These are phyloP conservation scores for Fusarium caatingaense DNA, from an alignment of 2,329 filamentous ascomycete species.

Conservation along the genomic window DNA sequence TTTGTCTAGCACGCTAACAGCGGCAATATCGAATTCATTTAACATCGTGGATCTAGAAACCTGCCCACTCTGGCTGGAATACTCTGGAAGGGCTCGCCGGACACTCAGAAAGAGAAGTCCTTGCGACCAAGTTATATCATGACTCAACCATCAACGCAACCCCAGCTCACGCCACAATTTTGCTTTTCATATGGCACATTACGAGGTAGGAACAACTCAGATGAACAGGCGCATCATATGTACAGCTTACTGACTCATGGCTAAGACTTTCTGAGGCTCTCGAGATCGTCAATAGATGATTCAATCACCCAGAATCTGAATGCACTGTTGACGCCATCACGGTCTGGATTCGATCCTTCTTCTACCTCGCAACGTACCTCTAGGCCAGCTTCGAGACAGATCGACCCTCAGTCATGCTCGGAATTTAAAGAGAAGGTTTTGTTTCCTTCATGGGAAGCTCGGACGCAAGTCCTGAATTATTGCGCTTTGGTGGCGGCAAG, in stretches of 20 bases:
- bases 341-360: slow-evolving; percentile 78
- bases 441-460: slow-evolving; percentile 88
- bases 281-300: slow-evolving; percentile 87
- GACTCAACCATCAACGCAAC: slow-evolving; percentile 59
- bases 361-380: slow-evolving; percentile 76
- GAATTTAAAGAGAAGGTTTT: slow-evolving; percentile 81
- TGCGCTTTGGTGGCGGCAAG: slow-evolving; percentile 89
- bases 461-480: slow-evolving; percentile 87
- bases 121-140: slow-evolving; percentile 55
- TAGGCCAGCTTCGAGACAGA: slow-evolving; percentile 61
- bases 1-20: slow-evolving; percentile 17
- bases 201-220: slow-evolving; percentile 64
- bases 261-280: slow-evolving; percentile 89
- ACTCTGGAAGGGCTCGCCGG: slow-evolving; percentile 60
- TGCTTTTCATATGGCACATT: slow-evolving; percentile 79
- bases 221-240: background rate
- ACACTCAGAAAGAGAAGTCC: slow-evolving; percentile 50
- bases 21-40: background rate
- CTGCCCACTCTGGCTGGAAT: slow-evolving; percentile 60
- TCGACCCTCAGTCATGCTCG: slow-evolving; percentile 73
- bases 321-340: slow-evolving; percentile 81
- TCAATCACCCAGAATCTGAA: slow-evolving; percentile 94
- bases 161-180: slow-evolving; percentile 76
- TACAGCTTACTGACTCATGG: slow-evolving; percentile 18
- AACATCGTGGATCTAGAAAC: slow-evolving; percentile 3